A percentile compares a stretch with the other conserved stretches of the same genome.
Conservation (phyloP, 345 rosid species). For the Pelargonium nanum region DNA sequence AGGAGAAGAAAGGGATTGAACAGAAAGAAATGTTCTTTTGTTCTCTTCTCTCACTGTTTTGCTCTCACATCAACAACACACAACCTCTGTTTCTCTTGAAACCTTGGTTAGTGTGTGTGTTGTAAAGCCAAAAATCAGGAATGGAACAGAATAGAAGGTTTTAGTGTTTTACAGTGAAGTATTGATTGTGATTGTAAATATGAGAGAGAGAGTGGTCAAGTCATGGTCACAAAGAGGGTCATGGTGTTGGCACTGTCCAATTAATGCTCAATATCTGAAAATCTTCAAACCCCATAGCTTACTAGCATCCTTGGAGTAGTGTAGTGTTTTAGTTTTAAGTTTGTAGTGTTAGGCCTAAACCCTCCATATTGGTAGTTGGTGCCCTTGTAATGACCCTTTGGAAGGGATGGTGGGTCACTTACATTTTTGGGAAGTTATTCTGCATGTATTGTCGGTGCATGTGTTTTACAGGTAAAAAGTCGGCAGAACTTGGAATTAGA, state of each 20-base stretch:
- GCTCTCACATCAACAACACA: neutral
- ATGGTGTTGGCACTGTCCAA: neutral
- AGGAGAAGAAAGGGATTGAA: neutral
- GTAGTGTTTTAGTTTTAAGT: too few relatives aligned
- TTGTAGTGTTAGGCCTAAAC: too few relatives aligned
- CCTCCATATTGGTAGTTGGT: too few relatives aligned
- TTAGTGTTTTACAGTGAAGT: neutral
- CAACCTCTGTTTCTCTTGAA: neutral
- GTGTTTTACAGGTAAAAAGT: too few relatives aligned
- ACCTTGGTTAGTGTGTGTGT: neutral
- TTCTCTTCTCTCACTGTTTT: too few relatives aligned
- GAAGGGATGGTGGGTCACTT: too few relatives aligned
- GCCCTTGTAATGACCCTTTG: too few relatives aligned
- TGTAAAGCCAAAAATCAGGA: neutral
- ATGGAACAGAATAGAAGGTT: neutral
- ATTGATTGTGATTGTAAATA: neutral
- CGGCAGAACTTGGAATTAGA: too few relatives aligned
- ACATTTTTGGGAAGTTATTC: too few relatives aligned
- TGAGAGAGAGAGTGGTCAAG: neutral
- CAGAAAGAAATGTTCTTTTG: neutral
- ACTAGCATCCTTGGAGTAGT: too few relatives aligned
- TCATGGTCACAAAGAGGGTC: neutral
- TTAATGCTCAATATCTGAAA: neutral
- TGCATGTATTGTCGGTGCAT: too few relatives aligned
- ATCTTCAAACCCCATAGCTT: too few relatives aligned